phyloP scores from a whole-genome alignment of 2,329 filamentous ascomycete species.

The Aspergillus pseudoglaucus region DNA sequence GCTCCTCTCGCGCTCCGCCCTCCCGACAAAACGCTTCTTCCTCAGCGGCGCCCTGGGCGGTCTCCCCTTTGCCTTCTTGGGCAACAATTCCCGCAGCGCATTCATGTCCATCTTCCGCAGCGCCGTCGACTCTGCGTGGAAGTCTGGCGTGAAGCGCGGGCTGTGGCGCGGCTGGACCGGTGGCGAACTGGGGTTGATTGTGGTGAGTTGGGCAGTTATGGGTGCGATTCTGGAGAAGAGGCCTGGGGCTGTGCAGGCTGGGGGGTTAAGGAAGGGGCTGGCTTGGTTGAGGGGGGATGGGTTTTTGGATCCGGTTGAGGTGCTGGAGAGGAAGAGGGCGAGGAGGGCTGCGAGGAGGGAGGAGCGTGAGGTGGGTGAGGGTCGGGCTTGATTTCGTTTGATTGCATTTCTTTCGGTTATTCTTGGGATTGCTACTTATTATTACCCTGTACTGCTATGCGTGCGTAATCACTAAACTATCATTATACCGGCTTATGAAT shows the following conservation, averaged over 20 bases:
- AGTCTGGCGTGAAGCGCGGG: conserved; percentile 82
- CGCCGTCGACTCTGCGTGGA: conserved; percentile 82
- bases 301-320: conserved; percentile 60
- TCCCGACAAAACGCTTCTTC: conserved; percentile 84
- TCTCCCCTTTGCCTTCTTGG: conserved; percentile 67
- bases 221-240: conserved; percentile 71
- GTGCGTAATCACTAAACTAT: too few relatives aligned
- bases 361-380: neutral
- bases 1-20: conserved; percentile 64
- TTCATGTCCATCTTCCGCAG: conserved; percentile 73
- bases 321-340: conserved; percentile 33
- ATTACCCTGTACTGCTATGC: too few relatives aligned
- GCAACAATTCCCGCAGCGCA: conserved; percentile 46
- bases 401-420: too few relatives aligned
- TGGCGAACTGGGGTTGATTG: conserved; percentile 80
- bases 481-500: too few relatives aligned
- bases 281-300: conserved; percentile 70
- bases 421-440: too few relatives aligned
- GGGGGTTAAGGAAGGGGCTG: conserved; percentile 62
- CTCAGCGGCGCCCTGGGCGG: conserved; percentile 80
- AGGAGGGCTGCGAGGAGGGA: conserved; percentile 14
- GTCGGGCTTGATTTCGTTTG: too few relatives aligned
- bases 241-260: conserved; percentile 61
- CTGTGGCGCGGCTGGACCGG: conserved; percentile 80
- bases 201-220: conserved; percentile 68